Conservation (phyloP, 75 land plant species). For the Azolla pinnata region DNA sequence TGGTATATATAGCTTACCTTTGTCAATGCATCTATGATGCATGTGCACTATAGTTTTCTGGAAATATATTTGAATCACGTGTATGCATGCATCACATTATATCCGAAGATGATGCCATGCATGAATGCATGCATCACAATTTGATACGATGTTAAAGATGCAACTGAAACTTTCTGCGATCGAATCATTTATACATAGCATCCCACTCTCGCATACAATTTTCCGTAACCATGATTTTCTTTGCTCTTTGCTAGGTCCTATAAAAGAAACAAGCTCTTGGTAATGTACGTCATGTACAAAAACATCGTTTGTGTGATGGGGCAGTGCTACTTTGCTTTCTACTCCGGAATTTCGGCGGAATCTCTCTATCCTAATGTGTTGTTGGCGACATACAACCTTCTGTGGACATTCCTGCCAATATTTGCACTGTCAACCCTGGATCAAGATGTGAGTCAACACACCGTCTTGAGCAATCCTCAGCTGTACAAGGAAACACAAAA, state of each 20-base stretch:
- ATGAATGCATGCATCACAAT: no score
- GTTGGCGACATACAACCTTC: slow-evolving; percentile 21
- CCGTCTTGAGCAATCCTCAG: slow-evolving; percentile 31
- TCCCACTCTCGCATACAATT: no score
- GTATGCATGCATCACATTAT: no score
- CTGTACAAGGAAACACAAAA: slow-evolving; percentile 23
- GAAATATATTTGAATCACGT: no score
- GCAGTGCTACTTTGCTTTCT: slow-evolving; percentile 23
- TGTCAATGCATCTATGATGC: no score
- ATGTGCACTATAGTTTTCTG: no score
- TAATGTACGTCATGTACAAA: slow-evolving; percentile 29
- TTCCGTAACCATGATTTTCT: no score
- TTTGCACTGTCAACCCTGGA: slow-evolving; percentile 19
- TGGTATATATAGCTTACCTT: no score
- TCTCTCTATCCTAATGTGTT: slow-evolving; percentile 13
- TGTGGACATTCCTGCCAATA: slow-evolving; percentile 29
- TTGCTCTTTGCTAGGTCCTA: slow-evolving; percentile 29
- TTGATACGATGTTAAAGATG: no score
- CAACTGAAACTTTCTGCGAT: no score
- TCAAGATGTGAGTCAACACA: slow-evolving; percentile 18
- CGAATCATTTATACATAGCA: no score
- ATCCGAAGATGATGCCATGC: no score
- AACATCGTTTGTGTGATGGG: slow-evolving; percentile 28
- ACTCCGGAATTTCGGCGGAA: slow-evolving; percentile 27
- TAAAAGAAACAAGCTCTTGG: slow-evolving; percentile 20